Evolutionary conservation across 202 grass and related monocot species (phyloP).

Genomic region (Brachypodium distachyon): DNA sequence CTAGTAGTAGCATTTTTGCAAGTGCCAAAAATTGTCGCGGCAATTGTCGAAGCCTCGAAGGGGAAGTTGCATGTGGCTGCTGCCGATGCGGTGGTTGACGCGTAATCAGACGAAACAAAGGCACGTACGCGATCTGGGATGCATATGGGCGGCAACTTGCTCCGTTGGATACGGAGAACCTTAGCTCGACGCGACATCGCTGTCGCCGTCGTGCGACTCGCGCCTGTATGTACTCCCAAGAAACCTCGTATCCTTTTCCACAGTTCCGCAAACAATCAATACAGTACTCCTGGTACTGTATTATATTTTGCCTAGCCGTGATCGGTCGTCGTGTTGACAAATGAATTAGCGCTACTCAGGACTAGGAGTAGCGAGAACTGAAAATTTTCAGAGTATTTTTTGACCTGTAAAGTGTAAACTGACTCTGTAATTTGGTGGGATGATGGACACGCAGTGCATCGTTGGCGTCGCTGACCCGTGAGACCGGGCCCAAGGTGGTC

Average conservation of each 20-base stretch:
- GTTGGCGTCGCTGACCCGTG: slow-evolving; percentile 92
- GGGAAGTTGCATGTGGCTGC: neutral
- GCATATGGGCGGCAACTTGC: neutral
- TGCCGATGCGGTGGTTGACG: neutral
- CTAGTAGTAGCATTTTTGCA: neutral
- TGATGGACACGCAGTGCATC: slow-evolving; percentile 57
- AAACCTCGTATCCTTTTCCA: slow-evolving; percentile 9
- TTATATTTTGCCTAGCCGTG: too few relatives aligned
- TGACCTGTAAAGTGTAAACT: neutral
- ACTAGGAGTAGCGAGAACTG: too few relatives aligned
- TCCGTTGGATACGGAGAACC: neutral
- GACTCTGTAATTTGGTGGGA: neutral
- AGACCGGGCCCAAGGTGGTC: slow-evolving; percentile 78
- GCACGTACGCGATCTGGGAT: neutral
- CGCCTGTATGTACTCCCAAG: neutral
- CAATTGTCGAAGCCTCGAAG: neutral
- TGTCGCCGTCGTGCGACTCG: neutral
- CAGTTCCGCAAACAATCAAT: too few relatives aligned
- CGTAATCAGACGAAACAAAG: neutral
- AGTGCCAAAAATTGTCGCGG: neutral
- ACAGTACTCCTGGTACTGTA: too few relatives aligned
- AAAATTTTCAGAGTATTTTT: neutral
- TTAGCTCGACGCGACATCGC: neutral
- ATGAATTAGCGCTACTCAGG: neutral
- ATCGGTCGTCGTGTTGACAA: too few relatives aligned